Conservation (phyloP, 495 filamentous ascomycete species). For the Pseudoneurospora amorphoporcata region DNA sequence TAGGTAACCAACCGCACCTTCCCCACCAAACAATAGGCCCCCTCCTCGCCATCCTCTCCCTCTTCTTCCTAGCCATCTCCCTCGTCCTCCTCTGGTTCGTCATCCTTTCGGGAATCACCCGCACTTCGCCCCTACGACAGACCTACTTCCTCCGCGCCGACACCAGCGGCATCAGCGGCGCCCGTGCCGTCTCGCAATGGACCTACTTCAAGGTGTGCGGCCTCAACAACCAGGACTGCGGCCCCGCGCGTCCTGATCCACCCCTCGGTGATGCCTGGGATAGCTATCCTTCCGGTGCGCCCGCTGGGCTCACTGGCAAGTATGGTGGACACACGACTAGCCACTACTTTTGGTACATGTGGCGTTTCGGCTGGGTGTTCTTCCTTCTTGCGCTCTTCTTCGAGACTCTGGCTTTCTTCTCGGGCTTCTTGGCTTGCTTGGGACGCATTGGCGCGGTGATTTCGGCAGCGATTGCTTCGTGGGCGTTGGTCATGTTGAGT, state of each 20-base stretch:
- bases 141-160: constrained; percentile 76
- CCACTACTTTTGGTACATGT: constrained; percentile 42
- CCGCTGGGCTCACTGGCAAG: constrained; percentile 29
- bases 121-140: constrained; percentile 51
- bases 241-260: constrained; percentile 29
- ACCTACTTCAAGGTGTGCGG: constrained; percentile 71
- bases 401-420: constrained; percentile 43
- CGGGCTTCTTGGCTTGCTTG: constrained; percentile 40
- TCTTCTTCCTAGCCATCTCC: constrained; percentile 65
- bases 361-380: constrained; percentile 61
- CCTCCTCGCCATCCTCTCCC: constrained; percentile 40
- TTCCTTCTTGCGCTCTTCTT: constrained; percentile 62
- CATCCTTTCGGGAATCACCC: constrained; percentile 57
- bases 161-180: constrained; percentile 57
- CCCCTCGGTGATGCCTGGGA: constrained; percentile 43
- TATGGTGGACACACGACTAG: constrained; percentile 40
- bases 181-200: constrained; percentile 61
- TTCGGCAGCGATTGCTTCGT: constrained; percentile 24
- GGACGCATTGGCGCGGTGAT: constrained; percentile 38
- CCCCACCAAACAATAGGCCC: constrained; percentile 15
- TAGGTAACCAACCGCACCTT: background rate
- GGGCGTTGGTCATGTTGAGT: constrained; percentile 35
- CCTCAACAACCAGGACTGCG: constrained; percentile 37
- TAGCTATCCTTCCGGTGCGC: constrained; percentile 27
- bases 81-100: constrained; percentile 72